Percentiles rank a stretch among this genome's conserved stretches.
Conservation (phyloP, 257 asterid species). For the Salvia miltiorrhiza region DNA sequence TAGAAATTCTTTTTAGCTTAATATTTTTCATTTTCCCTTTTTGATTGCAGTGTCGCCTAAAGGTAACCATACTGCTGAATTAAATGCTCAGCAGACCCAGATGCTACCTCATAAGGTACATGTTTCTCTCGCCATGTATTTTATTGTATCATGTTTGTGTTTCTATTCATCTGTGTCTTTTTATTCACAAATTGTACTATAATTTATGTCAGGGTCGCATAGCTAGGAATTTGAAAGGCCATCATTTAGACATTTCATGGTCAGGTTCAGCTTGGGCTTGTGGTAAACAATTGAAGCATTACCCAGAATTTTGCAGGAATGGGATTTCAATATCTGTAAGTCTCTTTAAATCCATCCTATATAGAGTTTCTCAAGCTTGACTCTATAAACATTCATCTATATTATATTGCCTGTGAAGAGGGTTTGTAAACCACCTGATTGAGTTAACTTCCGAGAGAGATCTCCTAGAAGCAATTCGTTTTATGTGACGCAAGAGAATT, state of each 20-base stretch:
- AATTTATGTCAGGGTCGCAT: slow-evolving; percentile 53
- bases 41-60: slow-evolving; percentile 58
- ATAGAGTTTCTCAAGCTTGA: slow-evolving; percentile 5
- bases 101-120: slow-evolving; percentile 65
- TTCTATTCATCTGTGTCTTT: slow-evolving; percentile 5
- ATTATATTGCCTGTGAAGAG: neutral
- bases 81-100: slow-evolving; percentile 43
- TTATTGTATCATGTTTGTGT: neutral
- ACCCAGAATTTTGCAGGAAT: slow-evolving; percentile 74
- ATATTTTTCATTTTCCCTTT: neutral
- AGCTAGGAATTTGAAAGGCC: slow-evolving; percentile 60
- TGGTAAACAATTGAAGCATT: slow-evolving; percentile 91
- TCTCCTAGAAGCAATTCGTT: slow-evolving; percentile 10
- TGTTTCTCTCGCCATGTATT: neutral
- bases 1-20: neutral
- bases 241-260: slow-evolving; percentile 76
- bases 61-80: slow-evolving; percentile 45
- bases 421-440: neutral
- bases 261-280: slow-evolving; percentile 88
- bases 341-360: slow-evolving; percentile 14
- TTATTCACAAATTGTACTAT: slow-evolving; percentile 11
- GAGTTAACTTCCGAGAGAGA: neutral
- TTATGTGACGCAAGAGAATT: neutral
- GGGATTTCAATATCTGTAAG: slow-evolving; percentile 83
- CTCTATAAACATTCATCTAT: neutral